Evolutionary conservation across 2,329 filamentous ascomycete genomes (phyloP).

Genomic region (Colletotrichum sp.): DNA sequence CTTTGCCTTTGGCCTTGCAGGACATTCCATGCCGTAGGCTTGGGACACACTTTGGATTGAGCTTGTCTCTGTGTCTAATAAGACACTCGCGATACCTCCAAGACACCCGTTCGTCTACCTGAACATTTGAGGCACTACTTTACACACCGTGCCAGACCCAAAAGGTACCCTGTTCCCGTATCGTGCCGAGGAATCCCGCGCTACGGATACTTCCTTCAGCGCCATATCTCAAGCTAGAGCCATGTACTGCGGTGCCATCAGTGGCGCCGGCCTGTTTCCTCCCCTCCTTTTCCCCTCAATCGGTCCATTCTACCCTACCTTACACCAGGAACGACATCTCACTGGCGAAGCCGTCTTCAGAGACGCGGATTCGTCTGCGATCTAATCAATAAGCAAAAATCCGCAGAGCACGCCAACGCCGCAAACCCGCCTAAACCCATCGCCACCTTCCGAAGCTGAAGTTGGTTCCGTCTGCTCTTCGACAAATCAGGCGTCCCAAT

Average conservation of each 20-base stretch:
- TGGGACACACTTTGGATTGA: neutral
- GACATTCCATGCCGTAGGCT: neutral
- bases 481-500: conserved; percentile 4
- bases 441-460: conserved; percentile 1
- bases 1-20: conserved; percentile 3
- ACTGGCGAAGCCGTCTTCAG: neutral
- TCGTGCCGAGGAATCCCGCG: neutral
- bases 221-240: neutral
- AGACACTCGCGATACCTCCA: neutral
- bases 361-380: neutral
- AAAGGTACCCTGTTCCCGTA: neutral
- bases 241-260: neutral
- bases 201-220: neutral
- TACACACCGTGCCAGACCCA: neutral
- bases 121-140: neutral
- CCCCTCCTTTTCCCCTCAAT: neutral
- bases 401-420: neutral
- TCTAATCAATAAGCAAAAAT: neutral
- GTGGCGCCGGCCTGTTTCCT: neutral
- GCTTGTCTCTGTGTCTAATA: neutral
- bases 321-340: neutral
- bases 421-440: neutral
- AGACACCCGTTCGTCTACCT: conserved; percentile 2
- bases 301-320: conserved; percentile 1
- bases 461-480: neutral